phyloP scores from a whole-genome alignment of 2,329 filamentous ascomycete genomes.

The Aureobasidium sp. region DNA sequence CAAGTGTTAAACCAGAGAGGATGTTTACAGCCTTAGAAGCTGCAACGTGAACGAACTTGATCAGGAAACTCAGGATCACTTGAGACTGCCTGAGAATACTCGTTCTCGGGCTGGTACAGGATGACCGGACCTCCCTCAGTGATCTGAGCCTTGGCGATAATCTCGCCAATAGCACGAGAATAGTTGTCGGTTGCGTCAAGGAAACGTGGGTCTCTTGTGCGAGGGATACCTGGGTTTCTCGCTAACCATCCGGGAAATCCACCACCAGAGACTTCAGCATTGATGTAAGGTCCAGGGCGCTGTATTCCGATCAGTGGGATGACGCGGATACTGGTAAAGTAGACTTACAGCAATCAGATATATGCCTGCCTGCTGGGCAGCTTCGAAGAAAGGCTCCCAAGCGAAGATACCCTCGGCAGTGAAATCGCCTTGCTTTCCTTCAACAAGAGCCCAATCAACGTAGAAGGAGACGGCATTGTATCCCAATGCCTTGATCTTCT shows the following conservation, averaged over 20 bases:
- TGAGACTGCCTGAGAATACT: neutral
- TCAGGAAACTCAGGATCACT: slow-evolving; percentile 48
- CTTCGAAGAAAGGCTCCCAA: slow-evolving; percentile 67
- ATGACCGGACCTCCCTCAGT: slow-evolving; percentile 77
- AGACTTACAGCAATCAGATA: slow-evolving; percentile 56
- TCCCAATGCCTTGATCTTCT: slow-evolving; percentile 74
- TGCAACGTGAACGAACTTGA: no score
- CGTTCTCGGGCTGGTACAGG: slow-evolving; percentile 73
- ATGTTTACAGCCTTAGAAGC: no score
- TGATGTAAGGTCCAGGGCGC: slow-evolving; percentile 63
- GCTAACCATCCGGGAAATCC: slow-evolving; percentile 77
- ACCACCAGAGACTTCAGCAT: slow-evolving; percentile 67
- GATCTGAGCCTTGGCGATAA: slow-evolving; percentile 68
- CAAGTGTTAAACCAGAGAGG: no score
- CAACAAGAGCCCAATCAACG: slow-evolving; percentile 67
- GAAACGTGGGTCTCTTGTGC: slow-evolving; percentile 55
- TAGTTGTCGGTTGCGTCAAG: slow-evolving; percentile 55
- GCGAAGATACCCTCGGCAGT: slow-evolving; percentile 63
- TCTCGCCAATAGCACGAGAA: slow-evolving; percentile 42
- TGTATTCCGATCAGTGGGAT: neutral
- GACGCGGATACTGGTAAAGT: no score
- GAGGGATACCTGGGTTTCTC: slow-evolving; percentile 53
- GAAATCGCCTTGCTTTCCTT: slow-evolving; percentile 64
- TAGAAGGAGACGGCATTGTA: slow-evolving; percentile 78
- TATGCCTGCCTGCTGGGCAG: slow-evolving; percentile 62